Percentiles rank a stretch among this genome's conserved stretches.
Evolutionary conservation across 768 basidiomycete genomes (phyloP).

Genomic region (Tephrocybe sp.): DNA sequence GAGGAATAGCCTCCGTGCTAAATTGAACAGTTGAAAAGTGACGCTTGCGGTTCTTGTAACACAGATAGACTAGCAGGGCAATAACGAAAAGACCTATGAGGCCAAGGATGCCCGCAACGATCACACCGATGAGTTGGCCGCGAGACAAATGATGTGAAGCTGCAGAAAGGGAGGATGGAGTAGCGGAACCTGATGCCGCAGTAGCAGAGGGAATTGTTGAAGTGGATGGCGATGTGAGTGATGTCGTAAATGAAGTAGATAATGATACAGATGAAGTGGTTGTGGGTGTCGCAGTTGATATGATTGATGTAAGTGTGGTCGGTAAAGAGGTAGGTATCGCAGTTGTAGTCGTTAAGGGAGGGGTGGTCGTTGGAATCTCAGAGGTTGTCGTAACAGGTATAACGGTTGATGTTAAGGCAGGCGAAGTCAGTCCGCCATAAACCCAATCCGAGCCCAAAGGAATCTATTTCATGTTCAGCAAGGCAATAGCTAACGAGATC

Average conservation of each 20-base stretch:
- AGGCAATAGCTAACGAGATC: not conserved
- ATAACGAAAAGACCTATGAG: slow-evolving; percentile 56
- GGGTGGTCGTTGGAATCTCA: slow-evolving; percentile 18
- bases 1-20: not conserved
- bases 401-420: slow-evolving; percentile 38
- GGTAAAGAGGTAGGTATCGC: slow-evolving; percentile 28
- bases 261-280: slow-evolving; percentile 24
- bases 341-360: slow-evolving; percentile 24
- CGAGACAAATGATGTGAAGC: slow-evolving; percentile 25
- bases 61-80: slow-evolving; percentile 42
- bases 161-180: slow-evolving; percentile 14
- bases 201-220: slow-evolving; percentile 10
- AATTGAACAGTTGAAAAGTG: slow-evolving; percentile 19
- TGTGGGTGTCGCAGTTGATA: slow-evolving; percentile 29
- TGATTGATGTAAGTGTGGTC: slow-evolving; percentile 23
- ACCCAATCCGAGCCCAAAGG: slow-evolving; percentile 71
- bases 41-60: slow-evolving; percentile 46
- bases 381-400: slow-evolving; percentile 15
- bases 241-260: slow-evolving; percentile 21
- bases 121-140: slow-evolving; percentile 51
- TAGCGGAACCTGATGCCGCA: not conserved
- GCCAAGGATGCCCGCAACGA: slow-evolving; percentile 59
- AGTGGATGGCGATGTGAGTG: slow-evolving; percentile 25
- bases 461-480: slow-evolving; percentile 44
- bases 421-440: slow-evolving; percentile 72